phyloP scores from a whole-genome alignment of 352 stramenopile genomes.

The Aphanomyces astaci region DNA sequence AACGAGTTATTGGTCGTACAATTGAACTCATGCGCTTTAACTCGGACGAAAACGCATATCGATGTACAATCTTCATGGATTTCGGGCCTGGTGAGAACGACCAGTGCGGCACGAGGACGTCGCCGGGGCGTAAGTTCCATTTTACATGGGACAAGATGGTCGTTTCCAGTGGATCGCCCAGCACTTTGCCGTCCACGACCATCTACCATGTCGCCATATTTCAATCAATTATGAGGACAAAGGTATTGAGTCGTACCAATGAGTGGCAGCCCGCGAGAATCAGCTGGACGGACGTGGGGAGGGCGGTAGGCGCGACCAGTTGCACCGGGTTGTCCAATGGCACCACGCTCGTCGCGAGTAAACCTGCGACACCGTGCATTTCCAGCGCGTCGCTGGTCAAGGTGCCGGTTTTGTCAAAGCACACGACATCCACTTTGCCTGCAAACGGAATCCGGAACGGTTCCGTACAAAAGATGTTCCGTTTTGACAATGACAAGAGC shows the following conservation, averaged over 20 bases:
- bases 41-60: constrained; percentile 84
- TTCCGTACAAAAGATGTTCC: constrained; percentile 91
- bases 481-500: constrained; percentile 78
- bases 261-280: constrained; percentile 85
- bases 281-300: constrained; percentile 35
- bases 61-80: constrained; percentile 56
- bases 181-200: constrained; percentile 72
- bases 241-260: constrained; percentile 45
- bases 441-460: constrained; percentile 91
- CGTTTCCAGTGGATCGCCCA: constrained; percentile 92
- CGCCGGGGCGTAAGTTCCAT: constrained; percentile 32
- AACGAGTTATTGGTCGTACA: constrained; percentile 28
- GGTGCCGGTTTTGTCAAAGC: constrained; percentile 96
- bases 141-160: constrained; percentile 84
- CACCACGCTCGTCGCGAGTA: constrained; percentile 15
- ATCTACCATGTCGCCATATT: no score
- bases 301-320: constrained; percentile 29
- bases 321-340: constrained; percentile 24
- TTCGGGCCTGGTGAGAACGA: constrained; percentile 29
- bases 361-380: constrained; percentile 34
- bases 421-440: constrained; percentile 86
- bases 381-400: constrained; percentile 89
- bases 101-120: constrained; percentile 15
- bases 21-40: constrained; percentile 91
- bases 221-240: no score